Percentiles rank a stretch among this genome's conserved stretches.
These are phyloP conservation scores for Backusella mclennaniae DNA, from an alignment of 192 early-diverging fungal species.

Conservation along the genomic window DNA sequence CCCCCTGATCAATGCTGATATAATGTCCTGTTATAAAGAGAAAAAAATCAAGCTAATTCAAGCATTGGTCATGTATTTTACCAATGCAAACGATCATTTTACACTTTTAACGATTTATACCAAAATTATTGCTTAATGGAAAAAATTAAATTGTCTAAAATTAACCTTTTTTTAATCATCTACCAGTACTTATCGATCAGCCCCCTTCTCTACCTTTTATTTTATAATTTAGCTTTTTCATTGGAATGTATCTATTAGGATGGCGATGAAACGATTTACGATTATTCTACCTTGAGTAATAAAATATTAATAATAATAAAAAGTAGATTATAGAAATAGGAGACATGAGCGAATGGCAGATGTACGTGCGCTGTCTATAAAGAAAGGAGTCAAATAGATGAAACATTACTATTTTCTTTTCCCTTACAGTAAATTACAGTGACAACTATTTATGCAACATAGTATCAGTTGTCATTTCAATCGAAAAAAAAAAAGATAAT, in stretches of 20 bases:
- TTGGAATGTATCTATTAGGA: background rate
- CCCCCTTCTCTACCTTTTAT: too few relatives aligned
- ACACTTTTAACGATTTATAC: background rate
- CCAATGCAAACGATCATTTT: background rate
- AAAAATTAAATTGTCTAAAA: background rate
- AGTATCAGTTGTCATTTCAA: background rate
- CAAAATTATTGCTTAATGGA: background rate
- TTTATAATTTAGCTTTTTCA: background rate
- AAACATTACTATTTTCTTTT: background rate
- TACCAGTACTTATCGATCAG: too few relatives aligned
- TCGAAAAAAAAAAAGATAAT: background rate
- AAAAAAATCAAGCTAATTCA: background rate
- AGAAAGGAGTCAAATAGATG: constrained; percentile 3
- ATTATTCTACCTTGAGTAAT: background rate
- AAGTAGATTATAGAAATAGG: background rate
- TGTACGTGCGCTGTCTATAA: background rate
- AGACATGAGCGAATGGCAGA: background rate
- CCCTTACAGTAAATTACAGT: background rate
- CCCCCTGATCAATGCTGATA: background rate
- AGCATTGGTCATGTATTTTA: background rate
- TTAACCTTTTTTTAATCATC: background rate
- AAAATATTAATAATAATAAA: background rate
- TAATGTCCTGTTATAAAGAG: background rate
- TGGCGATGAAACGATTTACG: background rate
- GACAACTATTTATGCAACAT: constrained; percentile 9